Evolutionary conservation across 768 basidiomycete genomes (phyloP), one percentile per base, ranked within the genome.

Genomic region (Amanita rubescens): DNA sequence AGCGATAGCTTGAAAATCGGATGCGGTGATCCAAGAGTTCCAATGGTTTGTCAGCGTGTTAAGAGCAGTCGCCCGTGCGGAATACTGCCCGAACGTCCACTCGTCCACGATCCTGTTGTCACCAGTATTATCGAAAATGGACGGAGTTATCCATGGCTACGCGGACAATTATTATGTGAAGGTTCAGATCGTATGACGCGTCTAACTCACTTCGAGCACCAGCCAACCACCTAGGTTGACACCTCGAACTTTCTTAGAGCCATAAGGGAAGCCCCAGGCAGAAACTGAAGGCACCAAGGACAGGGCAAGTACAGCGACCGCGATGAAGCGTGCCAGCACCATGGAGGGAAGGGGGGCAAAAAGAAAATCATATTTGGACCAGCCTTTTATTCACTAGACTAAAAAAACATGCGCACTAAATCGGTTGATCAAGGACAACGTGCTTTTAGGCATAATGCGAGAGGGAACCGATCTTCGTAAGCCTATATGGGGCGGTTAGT

Each of bases 1-100:
- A 49, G 84, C 81, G 54, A 91, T 91, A 42, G 73, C 78, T 30
- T 68, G 67, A 63, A 94, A 89, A 67, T 97, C 94, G 20, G 74
- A 63, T 62, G 93, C 85, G 1, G 84, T 89, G 58, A 97, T 91
- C 80, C 82, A 94, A 0, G 83, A 84, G 57, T 87, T 67, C 89
- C 90, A 92, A 64, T 91, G 90, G 39, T 75, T 71, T 55, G 75
- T 70, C 19, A 91, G 73, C n/a, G 65, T 68, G 14, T 62, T 59
- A 15, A 61, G 62, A 2, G 87, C 88, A 0, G 70, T 77, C 33
- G 65, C 57, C 12, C 63, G 58, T 63, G 76, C 66, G 60, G 87
- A 86, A 55, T 74, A 79, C 62, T 82, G 76, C 49, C 85, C 77
- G 59, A 89, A 90, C 1, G 88, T 90, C 71, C 77, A 91, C 59